Percentiles rank a stretch among this genome's conserved stretches.
These are phyloP conservation scores for Melocanna baccifera DNA, from an alignment of 176 grass and related monocot species.

Conservation along the genomic window DNA sequence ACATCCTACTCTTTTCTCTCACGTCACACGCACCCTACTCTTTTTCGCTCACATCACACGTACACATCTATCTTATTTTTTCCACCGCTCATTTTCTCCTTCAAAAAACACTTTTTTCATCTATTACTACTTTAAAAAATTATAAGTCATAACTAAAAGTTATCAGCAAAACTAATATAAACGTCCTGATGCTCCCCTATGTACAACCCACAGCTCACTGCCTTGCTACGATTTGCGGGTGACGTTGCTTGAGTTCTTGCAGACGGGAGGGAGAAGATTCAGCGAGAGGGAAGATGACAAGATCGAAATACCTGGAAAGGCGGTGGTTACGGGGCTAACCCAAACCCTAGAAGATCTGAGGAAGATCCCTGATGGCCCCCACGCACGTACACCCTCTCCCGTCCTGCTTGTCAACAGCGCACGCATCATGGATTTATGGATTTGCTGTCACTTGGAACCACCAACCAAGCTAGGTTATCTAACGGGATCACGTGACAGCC, in stretches of 20 bases:
- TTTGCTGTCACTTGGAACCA: not conserved
- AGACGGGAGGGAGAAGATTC: not conserved
- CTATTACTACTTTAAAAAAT: no score
- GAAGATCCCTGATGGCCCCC: not conserved
- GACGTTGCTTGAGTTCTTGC: not conserved
- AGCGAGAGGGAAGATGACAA: not conserved
- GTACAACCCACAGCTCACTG: not conserved
- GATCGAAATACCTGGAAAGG: not conserved
- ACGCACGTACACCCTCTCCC: not conserved
- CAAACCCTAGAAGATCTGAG: not conserved
- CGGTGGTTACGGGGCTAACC: not conserved
- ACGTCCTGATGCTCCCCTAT: not conserved
- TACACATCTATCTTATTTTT: no score
- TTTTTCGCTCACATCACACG: no score
- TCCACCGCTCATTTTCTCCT: rapidly evolving
- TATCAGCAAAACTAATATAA: no score
- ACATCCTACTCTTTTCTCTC: no score
- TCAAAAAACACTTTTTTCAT: no score
- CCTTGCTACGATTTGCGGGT: not conserved
- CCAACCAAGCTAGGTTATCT: not conserved
- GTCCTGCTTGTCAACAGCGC: not conserved
- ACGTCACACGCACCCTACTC: no score
- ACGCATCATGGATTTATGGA: not conserved
- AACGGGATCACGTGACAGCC: not conserved
- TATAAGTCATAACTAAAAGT: no score